Evolutionary conservation across 768 basidiomycete species (phyloP), one percentile per base, ranked within the genome.

Genomic region (Tricholoma terreum): DNA sequence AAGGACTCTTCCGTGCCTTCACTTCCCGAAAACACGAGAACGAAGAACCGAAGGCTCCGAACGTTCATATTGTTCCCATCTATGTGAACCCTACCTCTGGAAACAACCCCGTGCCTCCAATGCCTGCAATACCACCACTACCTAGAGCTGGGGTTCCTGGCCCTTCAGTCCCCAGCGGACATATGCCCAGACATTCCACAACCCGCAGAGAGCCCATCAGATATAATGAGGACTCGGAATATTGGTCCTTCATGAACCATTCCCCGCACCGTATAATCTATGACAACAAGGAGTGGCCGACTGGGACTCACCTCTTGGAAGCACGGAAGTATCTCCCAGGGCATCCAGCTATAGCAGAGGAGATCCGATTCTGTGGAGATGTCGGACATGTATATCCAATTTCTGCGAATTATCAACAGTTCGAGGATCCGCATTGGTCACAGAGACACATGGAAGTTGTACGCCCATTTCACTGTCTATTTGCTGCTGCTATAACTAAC

Each of bases 261-360:
- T 90, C 90, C 1, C 80, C 75, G 1, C 83, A 90, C 62, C 76
- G 75, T 4, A 79, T 93, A 19, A 54, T 84, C 53, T 85, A 84
- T 67, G 67, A 76, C 34, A 76, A 82, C 31, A 74, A 73, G 53
- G 68, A 71, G 40, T 93, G 85, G 62, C 87, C 87, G 1, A 87
- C 84, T 1, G 90, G 86, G 9, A 69, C 84, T 63, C 90, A 92
- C 61, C 76, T 92, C n/a, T 80, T 84, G 54, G 89, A 92, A 69
- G 89, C 89, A 8, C 73, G 88, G 65, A 88, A 88, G 67, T 92
- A 84, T 68, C 64, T 83, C 35, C 75, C 77, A 2, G 68, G 74
- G 19, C 73, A 75, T 2, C 82, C 80, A 0, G 78, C 80, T 0
- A 62, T 87, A 15, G 83, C 84, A 10, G 84, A 89, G 55, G 62